Evolutionary conservation across 225 moss, liverwort and hornwort species (phyloP).

Genomic region (Pleurozium schreberi): DNA sequence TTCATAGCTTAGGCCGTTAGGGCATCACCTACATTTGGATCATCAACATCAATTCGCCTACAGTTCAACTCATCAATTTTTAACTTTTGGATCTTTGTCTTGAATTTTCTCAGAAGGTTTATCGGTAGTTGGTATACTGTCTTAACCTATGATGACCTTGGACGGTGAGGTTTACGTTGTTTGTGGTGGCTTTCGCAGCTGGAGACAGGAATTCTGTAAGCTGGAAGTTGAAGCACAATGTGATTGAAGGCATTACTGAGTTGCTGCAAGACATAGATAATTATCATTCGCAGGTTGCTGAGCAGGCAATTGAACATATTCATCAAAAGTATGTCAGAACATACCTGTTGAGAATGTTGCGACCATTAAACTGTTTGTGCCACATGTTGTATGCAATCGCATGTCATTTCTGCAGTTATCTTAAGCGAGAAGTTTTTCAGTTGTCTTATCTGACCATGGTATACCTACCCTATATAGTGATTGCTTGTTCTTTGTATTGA

Average conservation of each 20-base stretch:
- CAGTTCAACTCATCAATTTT: background rate
- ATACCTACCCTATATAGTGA: background rate
- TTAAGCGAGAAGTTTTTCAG: background rate
- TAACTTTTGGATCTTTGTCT: background rate
- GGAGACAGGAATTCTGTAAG: constrained; percentile 89
- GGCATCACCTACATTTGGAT: too few relatives aligned
- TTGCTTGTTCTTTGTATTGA: background rate
- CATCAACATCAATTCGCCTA: too few relatives aligned
- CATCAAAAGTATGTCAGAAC: constrained; percentile 76
- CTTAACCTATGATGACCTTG: background rate
- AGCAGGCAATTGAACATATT: constrained; percentile 97
- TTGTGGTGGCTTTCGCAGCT: constrained; percentile 36
- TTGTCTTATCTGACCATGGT: background rate
- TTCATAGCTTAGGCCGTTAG: background rate
- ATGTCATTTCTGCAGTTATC: background rate
- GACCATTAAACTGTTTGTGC: background rate
- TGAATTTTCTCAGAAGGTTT: background rate
- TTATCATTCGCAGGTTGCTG: constrained; percentile 91
- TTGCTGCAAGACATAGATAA: constrained; percentile 72
- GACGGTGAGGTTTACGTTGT: background rate
- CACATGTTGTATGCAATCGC: background rate
- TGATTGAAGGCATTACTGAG: constrained; percentile 92
- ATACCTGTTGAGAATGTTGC: background rate
- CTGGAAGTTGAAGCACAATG: constrained; percentile 97
- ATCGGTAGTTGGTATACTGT: background rate